phyloP scores from a whole-genome alignment of 2,329 filamentous ascomycete genomes.

The Magnaporthiopsis incrustans region DNA sequence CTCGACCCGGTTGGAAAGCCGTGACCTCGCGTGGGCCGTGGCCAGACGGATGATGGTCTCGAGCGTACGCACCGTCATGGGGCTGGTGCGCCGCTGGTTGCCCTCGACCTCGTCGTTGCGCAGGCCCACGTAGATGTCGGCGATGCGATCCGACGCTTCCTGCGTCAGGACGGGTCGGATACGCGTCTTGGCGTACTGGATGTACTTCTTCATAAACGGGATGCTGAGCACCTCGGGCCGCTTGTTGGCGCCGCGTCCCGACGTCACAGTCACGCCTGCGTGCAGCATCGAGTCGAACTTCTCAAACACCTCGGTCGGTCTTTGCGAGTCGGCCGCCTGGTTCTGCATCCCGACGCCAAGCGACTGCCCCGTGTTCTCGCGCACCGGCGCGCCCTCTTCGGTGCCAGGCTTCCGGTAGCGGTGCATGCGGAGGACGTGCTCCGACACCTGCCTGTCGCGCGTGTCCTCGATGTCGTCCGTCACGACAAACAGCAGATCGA shows the following conservation, averaged over 20 bases:
- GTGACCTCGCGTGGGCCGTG: slow-evolving; percentile 89
- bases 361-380: slow-evolving; percentile 76
- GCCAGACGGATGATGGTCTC: slow-evolving; percentile 98
- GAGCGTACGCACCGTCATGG: slow-evolving; percentile 92
- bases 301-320: slow-evolving; percentile 82
- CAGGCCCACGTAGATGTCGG: slow-evolving; percentile 81
- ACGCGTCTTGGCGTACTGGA: slow-evolving; percentile 92
- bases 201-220: slow-evolving; percentile 98
- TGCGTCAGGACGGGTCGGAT: slow-evolving; percentile 86
- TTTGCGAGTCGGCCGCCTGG: slow-evolving; percentile 57
- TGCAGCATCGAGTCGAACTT: slow-evolving; percentile 97
- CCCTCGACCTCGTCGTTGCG: slow-evolving; percentile 94
- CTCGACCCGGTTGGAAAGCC: slow-evolving; percentile 81
- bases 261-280: slow-evolving; percentile 72
- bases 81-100: slow-evolving; percentile 86
- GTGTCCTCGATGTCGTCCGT: slow-evolving; percentile 97
- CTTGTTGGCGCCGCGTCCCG: slow-evolving; percentile 65
- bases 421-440: slow-evolving; percentile 97
- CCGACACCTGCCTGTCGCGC: slow-evolving; percentile 82
- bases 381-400: slow-evolving; percentile 89
- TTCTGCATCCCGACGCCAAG: slow-evolving; percentile 81
- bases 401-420: slow-evolving; percentile 85
- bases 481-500: slow-evolving; percentile 94
- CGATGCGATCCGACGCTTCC: slow-evolving; percentile 85
- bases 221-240: slow-evolving; percentile 88